Percentiles rank a stretch among this genome's conserved stretches.
Conservation (phyloP, 1,139 yeast species). For the Candida labiduridarum region DNA sequence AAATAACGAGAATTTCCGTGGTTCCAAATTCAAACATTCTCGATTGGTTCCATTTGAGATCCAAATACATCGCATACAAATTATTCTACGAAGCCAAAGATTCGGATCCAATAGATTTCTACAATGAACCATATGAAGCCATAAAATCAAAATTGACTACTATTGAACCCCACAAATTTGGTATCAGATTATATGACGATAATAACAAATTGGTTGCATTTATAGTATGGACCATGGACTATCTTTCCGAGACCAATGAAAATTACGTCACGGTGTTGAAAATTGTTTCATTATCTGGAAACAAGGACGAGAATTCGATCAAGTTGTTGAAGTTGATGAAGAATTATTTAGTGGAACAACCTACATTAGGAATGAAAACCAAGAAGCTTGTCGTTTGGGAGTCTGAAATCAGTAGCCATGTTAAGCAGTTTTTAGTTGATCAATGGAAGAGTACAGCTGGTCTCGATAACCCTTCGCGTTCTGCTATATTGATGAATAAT, state of each 20-base stretch:
- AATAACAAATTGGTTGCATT: slow-evolving; percentile 27
- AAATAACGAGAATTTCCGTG: slow-evolving; percentile 31
- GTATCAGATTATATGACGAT: slow-evolving; percentile 27
- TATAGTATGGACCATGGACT: slow-evolving; percentile 46
- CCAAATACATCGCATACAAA: slow-evolving; percentile 38
- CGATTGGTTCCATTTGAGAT: slow-evolving; percentile 50
- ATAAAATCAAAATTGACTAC: slow-evolving; percentile 24
- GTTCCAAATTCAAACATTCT: slow-evolving; percentile 31
- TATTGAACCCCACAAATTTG: slow-evolving; percentile 33
- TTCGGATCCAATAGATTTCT: slow-evolving; percentile 24
- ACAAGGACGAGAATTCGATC: slow-evolving; percentile 20
- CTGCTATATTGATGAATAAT: slow-evolving; percentile 36
- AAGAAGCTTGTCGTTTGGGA: slow-evolving; percentile 39
- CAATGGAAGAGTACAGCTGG: slow-evolving; percentile 21
- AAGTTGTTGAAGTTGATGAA: slow-evolving; percentile 30
- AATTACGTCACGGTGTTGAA: slow-evolving; percentile 34
- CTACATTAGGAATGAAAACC: slow-evolving; percentile 14
- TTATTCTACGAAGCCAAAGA: slow-evolving; percentile 22
- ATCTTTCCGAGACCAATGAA: slow-evolving; percentile 21
- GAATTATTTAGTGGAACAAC: slow-evolving; percentile 15
- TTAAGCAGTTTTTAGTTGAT: slow-evolving; percentile 19
- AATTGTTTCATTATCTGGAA: slow-evolving; percentile 25
- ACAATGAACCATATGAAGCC: slow-evolving; percentile 25
- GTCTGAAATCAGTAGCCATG: slow-evolving; percentile 26
- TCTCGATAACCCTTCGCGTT: slow-evolving; percentile 37